Base-by-base conservation (phyloP, 495 filamentous ascomycete genomes). In the Parmelia sp. region DNA sequence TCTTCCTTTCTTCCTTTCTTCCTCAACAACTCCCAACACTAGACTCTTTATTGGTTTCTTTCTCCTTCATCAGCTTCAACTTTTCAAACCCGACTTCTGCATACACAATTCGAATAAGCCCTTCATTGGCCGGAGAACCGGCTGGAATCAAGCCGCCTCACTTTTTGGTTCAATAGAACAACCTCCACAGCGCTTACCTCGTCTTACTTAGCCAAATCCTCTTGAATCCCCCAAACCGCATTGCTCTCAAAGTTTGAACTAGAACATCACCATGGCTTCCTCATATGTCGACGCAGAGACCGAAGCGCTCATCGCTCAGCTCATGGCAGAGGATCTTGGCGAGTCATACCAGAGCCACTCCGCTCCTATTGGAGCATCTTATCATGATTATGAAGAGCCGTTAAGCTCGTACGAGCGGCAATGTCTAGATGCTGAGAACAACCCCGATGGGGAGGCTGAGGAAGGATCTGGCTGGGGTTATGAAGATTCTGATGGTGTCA, bases 271-370 rank as follows among this genome's bases (percentile, higher is more conserved):
- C 42, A 19, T 58, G 57, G 36, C 49, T 57, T 33, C 56, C 14
- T 29, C 40, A 27, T 58, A 37, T 33, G 23, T 44, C 23, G 64
- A 66, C 35, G 58, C 64, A 57, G 64, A 47, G 37, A 62, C 64
- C 17, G 47, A 66, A 39, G 64, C 64, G 40, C 64, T 62, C 39
- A 62, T 66, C 31, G 60, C 49, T 35, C 64, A 33, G 29, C 40
- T 66, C 14, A 61, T 66, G 40, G 58, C 58, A 37, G 64, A 62
- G 57, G 64, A 66, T n/a, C 31, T 61, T 31, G 55, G 55, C 11
- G 31, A 39, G 5, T 39, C 29, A 3, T 12, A 44, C 40, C 12
- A 49, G 3, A 39, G 21, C 10, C 57, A 58, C n/a, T 58, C 53
- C 23, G 12, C 37, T 5, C 62, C 15, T 19, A 51, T 64, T 17